Base-by-base conservation (phyloP, 495 filamentous ascomycete genomes). In the Cercophora scortea region DNA sequence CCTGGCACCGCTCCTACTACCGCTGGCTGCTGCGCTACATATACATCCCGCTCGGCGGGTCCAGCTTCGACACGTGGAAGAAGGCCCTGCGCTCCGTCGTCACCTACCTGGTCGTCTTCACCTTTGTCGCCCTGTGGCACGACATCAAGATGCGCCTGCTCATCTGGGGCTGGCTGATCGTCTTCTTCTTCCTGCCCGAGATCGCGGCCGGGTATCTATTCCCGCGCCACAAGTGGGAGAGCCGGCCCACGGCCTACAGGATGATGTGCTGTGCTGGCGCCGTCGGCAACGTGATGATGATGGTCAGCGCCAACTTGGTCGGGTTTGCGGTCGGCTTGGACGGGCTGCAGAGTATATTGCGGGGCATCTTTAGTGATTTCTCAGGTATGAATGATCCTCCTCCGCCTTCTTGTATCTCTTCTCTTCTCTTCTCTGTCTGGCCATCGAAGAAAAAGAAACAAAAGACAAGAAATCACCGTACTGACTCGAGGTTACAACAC, bases 41-140 rank as follows among this genome's bases (percentile, higher is more conserved):
- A 52, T 99, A 93, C 71, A 76, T 97, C 17, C 93, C 93, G 0
- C 75, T 97, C 4, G 93, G 93, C 46, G 93, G 93, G 8, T 76
- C 77, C 11, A 72, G 60, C 52, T 75, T 77, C 65, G 56, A 70
- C 46, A 62, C 47, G 40, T 45, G 49, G 33, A 45, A 54, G 33
- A 52, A 62, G 58, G 67, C 59, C 52, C 76, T 51, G n/a, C 75
- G 68, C 48, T 71, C 75, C 1, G 59, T 80, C n/a, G 64, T 83
- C 35, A 95, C 92, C 47, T 89, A 87, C 61, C 71, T 90, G 10
- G 71, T 83, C n/a, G 87, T 95, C 3, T 99, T 99, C 64, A 96
- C 90, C 2, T 99, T 99, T 56, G 93, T 99, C 32, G 93, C 94
- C 6, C 74, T 99, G 39, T 99, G 93, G 93, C 93, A 99, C 67